Evolutionary conservation across 2,329 filamentous ascomycete species (phyloP), one percentile per base, ranked within the genome.

Genomic region (Colletotrichum cereale): DNA sequence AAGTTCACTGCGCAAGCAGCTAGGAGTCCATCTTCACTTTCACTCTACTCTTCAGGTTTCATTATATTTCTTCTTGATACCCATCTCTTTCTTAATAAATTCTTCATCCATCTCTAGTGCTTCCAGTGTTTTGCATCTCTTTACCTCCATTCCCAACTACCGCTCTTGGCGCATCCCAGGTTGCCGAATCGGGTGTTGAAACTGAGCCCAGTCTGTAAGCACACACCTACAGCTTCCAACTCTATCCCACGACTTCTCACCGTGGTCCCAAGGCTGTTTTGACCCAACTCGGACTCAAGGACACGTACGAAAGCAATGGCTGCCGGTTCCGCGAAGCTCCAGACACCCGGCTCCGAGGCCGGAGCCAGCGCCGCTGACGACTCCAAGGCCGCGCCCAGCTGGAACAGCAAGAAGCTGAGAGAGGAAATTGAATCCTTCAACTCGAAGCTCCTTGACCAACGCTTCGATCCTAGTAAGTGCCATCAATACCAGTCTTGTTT

Each of bases 351-450:
- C 40, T 64, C 72, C 11, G 65, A 73, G 55, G 57, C 61, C 68
- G 71, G 64, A 31, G 66, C 55, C 29, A 65, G 62, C 44, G 67
- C 66, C 12, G 50, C 72, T 5, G 78, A 78, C 73, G 77, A 78
- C 50, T 76, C 74, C 29, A 76, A 78, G 56, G 77, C 31, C 31
- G 77, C 31, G 34, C 62, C 68, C 11, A 66, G 64, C 62, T 79
- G 77, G 74, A 77, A 78, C 62, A 78, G 79, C 18, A 81, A 80
- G 74, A 82, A 84, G 76, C 78, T 78, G 64, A 82, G 77, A 56
- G 85, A 88, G 10, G 86, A 88, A 55, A 79, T 77, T 48, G 83
- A 86, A 5, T 64, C 73, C 5, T 75, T 78, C 12, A 83, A 80
- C 53, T 67, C 78, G 2, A 82, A 77, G 26, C 80, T 89, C 0